These are phyloP conservation scores for Verticillium zaregamsianum DNA, from an alignment of 2,329 filamentous ascomycete genomes.

Conservation along the genomic window DNA sequence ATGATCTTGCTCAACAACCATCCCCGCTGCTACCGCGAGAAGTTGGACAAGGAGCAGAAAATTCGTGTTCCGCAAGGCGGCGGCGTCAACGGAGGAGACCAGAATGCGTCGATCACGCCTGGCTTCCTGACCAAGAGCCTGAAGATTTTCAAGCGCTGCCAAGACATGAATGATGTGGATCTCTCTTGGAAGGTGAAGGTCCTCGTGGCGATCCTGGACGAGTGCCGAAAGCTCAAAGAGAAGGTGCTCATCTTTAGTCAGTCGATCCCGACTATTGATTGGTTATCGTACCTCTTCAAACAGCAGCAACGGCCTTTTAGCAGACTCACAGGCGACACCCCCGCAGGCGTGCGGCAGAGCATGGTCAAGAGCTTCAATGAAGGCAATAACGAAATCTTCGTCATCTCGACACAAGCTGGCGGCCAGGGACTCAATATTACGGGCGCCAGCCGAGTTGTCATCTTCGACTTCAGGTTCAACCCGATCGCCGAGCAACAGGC, in stretches of 20 bases:
- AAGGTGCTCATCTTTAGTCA: constrained; percentile 81
- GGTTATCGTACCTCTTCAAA: constrained; percentile 55
- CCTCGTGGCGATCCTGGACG: constrained; percentile 64
- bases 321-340: constrained; percentile 66
- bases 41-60: constrained; percentile 18
- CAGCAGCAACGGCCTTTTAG: constrained; percentile 40
- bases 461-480: constrained; percentile 81
- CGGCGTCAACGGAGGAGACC: constrained; percentile 2
- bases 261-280: constrained; percentile 65
- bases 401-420: constrained; percentile 82
- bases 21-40: constrained; percentile 41
- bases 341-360: constrained; percentile 52
- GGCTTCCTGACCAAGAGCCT: constrained; percentile 17
- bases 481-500: constrained; percentile 82
- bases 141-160: constrained; percentile 29
- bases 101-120: constrained; percentile 6
- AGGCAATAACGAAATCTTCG: constrained; percentile 53
- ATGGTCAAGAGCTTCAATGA: constrained; percentile 67
- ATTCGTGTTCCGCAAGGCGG: neutral
- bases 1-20: constrained; percentile 50
- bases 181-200: constrained; percentile 67
- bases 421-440: constrained; percentile 80
- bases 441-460: constrained; percentile 79
- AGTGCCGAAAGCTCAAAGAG: constrained; percentile 58
- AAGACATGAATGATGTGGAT: constrained; percentile 36